Evolutionary conservation across 2,329 filamentous ascomycete genomes (phyloP), one percentile per base, ranked within the genome.

Genomic region (Colletotrichum sublineola): DNA sequence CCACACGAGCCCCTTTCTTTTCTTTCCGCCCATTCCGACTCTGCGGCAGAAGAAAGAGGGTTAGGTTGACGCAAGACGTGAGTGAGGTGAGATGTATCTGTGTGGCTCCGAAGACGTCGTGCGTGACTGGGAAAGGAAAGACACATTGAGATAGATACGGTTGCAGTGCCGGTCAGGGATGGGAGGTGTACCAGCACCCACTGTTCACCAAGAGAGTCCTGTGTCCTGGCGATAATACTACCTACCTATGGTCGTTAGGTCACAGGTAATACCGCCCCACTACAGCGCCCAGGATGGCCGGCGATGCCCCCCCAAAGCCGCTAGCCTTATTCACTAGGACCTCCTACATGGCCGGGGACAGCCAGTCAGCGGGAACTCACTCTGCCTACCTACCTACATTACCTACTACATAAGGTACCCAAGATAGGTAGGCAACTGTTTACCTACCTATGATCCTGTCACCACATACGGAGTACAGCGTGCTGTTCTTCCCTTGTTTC

Each of bases 291-390:
- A 72, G 65, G 31, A 69, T 64, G 69, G 36, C 65, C 69, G 69
- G 66, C 66, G 55, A 70, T 72, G 60, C 66, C 66, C 69, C 69
- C 69, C 66, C 61, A 69, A 72, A 72, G 46, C 53, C 66, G 60
- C 67, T 65, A 65, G 66, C 55, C 38, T 72, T 9, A 15, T 60
- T 57, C 6, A 31, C 66, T 42, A 40, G 24, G 24, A 40, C 38
- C 48, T 44, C 29, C 50, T 36, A 55, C 14, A 44, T 48, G 60
- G 24, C 55, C 46, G 36, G 68, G 64, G 42, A 57, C 29, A 62
- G 48, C 65, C 40, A 40, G 48, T 40, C 60, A 48, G 31, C 33
- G 61, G 33, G 61, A n/a, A 40, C 44, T 52, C 46, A 20, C n/a
- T 20, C 33, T 52, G 46, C n/a, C 15, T 36, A 24, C 50, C 46